A percentile compares a stretch with the other conserved stretches of the same genome.
Conservation (phyloP, 768 basidiomycete genomes). For the Crassisporium funariophilum region DNA sequence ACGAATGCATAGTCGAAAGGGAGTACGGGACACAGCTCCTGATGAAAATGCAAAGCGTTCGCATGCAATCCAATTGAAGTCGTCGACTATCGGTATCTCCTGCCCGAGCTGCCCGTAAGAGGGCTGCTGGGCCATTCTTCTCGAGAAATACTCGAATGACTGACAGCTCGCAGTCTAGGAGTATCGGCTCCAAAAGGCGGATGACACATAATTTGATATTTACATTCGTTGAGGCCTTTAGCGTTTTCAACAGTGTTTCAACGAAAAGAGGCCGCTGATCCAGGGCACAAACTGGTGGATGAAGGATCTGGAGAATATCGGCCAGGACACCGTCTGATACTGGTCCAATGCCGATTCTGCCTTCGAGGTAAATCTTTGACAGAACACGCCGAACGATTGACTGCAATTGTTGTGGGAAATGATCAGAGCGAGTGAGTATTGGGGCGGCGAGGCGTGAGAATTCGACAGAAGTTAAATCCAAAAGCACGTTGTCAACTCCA, state of each 20-base stretch:
- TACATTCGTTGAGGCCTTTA: conserved; percentile 31
- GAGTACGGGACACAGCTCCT: conserved; percentile 25
- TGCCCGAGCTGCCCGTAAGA: conserved; percentile 34
- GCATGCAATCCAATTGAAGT: conserved; percentile 41
- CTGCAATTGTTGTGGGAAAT: conserved; percentile 30
- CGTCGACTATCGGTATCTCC: conserved; percentile 38
- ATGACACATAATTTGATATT: conserved; percentile 36
- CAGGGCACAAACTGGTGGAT: conserved; percentile 26
- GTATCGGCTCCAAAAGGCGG: conserved; percentile 34
- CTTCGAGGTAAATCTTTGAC: conserved; percentile 38
- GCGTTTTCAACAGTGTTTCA: conserved; percentile 29
- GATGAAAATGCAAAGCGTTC: conserved; percentile 39
- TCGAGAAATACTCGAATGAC: conserved; percentile 34
- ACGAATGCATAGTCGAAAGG: conserved; percentile 12
- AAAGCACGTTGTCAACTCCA: conserved; percentile 30
- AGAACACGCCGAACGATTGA: conserved; percentile 32
- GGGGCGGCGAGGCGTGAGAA: conserved; percentile 35
- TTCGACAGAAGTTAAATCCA: conserved; percentile 34
- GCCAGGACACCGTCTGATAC: conserved; percentile 34
- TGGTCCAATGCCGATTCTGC: conserved; percentile 30
- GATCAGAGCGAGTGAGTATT: conserved; percentile 27
- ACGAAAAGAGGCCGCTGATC: conserved; percentile 32
- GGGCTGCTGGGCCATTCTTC: conserved; percentile 33
- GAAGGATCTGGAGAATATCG: conserved; percentile 39
- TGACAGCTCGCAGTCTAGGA: conserved; percentile 26